Percentiles rank a stretch among this genome's conserved stretches.
Evolutionary conservation across 805 yeast genomes (phyloP).

Genomic region (Candida nonsorbophila): DNA sequence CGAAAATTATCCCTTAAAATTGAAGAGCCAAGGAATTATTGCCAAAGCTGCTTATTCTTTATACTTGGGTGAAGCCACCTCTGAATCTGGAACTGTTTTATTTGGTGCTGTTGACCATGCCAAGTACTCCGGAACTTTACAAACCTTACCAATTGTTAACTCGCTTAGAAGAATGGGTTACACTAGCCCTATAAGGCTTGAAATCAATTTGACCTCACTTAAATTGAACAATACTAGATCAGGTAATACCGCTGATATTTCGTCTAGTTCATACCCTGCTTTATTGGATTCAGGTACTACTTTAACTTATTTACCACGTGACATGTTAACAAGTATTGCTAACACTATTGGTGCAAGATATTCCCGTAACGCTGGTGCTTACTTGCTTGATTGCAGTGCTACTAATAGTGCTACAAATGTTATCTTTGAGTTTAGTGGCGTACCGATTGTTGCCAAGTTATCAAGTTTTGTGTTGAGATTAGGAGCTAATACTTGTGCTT

Average conservation of each 20-base stretch:
- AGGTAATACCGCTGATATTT: constrained; percentile 8
- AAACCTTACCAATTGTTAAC: constrained; percentile 32
- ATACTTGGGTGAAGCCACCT: constrained; percentile 21
- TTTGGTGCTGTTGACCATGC: constrained; percentile 43
- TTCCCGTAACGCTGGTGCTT: constrained; percentile 37
- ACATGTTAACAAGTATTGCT: constrained; percentile 30
- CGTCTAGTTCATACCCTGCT: constrained; percentile 16
- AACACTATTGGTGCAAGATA: constrained; percentile 36
- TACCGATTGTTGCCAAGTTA: constrained; percentile 46
- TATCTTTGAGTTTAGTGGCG: constrained; percentile 55
- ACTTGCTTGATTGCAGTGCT: constrained; percentile 39
- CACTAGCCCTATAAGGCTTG: constrained; percentile 38
- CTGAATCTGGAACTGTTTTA: constrained; percentile 27
- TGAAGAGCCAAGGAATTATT: constrained; percentile 27
- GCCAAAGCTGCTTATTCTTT: constrained; percentile 30
- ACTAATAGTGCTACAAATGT: constrained; percentile 16
- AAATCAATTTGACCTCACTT: constrained; percentile 43
- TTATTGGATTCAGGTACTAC: constrained; percentile 34
- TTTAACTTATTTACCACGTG: constrained; percentile 37
- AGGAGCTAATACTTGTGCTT: constrained; percentile 14
- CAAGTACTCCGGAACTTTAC: constrained; percentile 29
- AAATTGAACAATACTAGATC: constrained; percentile 9
- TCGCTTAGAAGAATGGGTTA: constrained; percentile 25
- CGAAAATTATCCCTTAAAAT: constrained; percentile 33
- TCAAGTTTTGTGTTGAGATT: constrained; percentile 19